Base-by-base conservation (phyloP, 768 basidiomycete genomes). In the Kwoniella bestiolae region DNA sequence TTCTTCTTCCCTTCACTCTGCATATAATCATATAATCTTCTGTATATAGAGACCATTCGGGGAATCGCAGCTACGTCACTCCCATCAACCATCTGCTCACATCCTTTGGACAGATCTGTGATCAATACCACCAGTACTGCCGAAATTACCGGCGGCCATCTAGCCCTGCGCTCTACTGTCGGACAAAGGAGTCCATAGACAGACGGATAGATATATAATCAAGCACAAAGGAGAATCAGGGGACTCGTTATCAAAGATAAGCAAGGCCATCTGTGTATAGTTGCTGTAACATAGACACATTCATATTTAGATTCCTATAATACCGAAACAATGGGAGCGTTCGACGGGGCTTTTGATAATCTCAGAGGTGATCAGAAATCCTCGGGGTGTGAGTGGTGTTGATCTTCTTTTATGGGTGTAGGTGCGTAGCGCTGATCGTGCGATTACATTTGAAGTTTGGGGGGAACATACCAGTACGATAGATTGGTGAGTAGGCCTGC, bases 401-500 rank as follows among this genome's bases (percentile, higher is more conserved):
- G n/a, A n/a, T n/a, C n/a, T n/a, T n/a, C n/a, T n/a, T n/a, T n/a
- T n/a, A n/a, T n/a, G n/a, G n/a, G 21, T 45, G 25, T 21, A 31
- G 45, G 23, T 14, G 6, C 7, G 8, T 29, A 16, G 14, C 23
- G 32, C 29, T 53, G 35, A 57, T 56, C 12, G 14, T 3, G 5
- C 32, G 25, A 44, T 49, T 32, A 26, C n/a, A 7, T 23, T 9
- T 46, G 51, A 50, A 80, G 79, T 64, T 53, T 80, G 76, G 73
- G 79, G 79, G 3, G 61, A 69, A 32, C 79, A 80, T 63, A 78
- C 79, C 3, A 65, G 70, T 14, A 74, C 75, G 6, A 78, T 79
- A 25, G 77, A 78, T 52, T 77, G 79, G 77, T 73, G 28, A 35
- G 71, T 65, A 21, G 5, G 2, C 12, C 35, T n/a, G 5, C 5